Evolutionary conservation across 768 basidiomycete species (phyloP), one percentile per base, ranked within the genome.

Genomic region (Infundibulicybe gibba): DNA sequence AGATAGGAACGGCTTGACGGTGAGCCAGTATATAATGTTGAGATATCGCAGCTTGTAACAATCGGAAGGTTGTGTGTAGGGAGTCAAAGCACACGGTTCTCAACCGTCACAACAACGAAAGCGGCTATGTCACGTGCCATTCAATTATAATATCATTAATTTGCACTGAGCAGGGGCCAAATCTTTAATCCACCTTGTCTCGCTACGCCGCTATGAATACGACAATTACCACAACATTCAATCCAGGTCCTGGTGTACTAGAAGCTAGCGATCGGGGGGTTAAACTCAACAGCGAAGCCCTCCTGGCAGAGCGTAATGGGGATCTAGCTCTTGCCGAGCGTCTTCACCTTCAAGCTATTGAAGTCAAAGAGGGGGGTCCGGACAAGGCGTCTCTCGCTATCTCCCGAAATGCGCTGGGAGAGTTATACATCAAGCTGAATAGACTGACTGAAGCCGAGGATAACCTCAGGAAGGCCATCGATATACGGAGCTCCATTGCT

Each of bases 361-460:
- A 48, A 32, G 34, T 65, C 39, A 70, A 55, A 48, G 59, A 44
- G 50, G 55, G 45, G 3, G 66, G 68, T 3, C 38, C 47, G n/a
- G 47, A 63, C 10, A 5, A 55, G 17, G 15, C 52, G 14, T 47
- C 56, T 3, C 61, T 61, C n/a, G 68, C 45, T 15, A 32, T 68
- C 20, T 58, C 61, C 13, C 60, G 57, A 41, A 67, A 71, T 44
- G 59, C 57, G 14, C 55, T 73, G 1, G 71, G 54, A 30, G 67
- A 71, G 46, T 47, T 67, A 3, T 67, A 69, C 45, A 55, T 66
- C n/a, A 56, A 58, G 37, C 61, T 65, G 56, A 61, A 54, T 20
- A 63, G 57, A 25, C 51, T 69, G 13, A 63, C 63, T 41, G 63
- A 70, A 6, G 70, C 72, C 0, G 68, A 72, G 53, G 59, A 56